Evolutionary conservation across 2,329 filamentous ascomycete species (phyloP).

Genomic region (Aureobasidium leucospermi): DNA sequence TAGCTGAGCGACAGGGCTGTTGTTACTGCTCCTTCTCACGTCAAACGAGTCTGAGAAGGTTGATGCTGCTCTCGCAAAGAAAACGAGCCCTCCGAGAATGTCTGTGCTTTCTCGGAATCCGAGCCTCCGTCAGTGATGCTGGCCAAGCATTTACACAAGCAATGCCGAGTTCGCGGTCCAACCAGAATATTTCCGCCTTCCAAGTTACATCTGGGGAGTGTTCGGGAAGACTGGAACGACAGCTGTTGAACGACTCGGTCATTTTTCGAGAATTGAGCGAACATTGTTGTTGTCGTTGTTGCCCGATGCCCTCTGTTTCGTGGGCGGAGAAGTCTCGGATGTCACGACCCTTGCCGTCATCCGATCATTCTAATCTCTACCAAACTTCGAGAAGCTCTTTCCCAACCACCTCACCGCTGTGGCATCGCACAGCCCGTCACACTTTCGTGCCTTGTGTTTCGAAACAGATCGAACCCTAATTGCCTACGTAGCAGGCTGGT

Average conservation of each 20-base stretch:
- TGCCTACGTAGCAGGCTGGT: neutral
- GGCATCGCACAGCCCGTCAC: neutral
- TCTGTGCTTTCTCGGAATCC: neutral
- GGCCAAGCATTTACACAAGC: constrained; percentile 2
- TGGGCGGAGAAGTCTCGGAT: constrained; percentile 1
- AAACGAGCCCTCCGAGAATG: neutral
- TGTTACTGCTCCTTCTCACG: neutral
- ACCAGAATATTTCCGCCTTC: neutral
- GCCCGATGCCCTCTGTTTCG: neutral
- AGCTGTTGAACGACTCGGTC: neutral
- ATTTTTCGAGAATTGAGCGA: neutral
- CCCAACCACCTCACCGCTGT: neutral
- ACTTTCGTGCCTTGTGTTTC: neutral
- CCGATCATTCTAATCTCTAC: neutral
- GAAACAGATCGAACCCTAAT: neutral
- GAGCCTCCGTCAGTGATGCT: neutral
- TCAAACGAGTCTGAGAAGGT: neutral
- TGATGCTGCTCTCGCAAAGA: too few species aligned
- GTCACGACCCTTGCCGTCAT: neutral
- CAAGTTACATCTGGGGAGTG: neutral
- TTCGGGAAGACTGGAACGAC: neutral
- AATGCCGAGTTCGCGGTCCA: neutral
- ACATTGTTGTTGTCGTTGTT: neutral
- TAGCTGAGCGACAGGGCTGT: neutral
- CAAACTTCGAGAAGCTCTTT: neutral